Percentiles rank a stretch among this genome's conserved stretches.
Conservation (phyloP, 1,284 basidiomycete genomes). For the Phaffia rhodozyma region DNA sequence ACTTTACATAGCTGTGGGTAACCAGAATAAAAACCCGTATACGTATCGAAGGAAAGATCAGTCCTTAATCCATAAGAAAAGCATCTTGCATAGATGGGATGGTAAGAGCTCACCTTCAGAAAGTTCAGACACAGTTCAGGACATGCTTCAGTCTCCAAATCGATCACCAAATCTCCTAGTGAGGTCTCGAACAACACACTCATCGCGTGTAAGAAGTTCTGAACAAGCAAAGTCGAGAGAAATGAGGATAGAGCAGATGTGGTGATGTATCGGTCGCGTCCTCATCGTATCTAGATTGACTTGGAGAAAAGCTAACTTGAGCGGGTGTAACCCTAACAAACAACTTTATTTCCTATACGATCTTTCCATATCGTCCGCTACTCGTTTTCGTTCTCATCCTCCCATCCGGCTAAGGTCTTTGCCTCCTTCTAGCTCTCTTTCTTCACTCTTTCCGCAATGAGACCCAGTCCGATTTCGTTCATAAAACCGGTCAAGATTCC, state of each 20-base stretch:
- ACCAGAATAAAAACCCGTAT: not conserved
- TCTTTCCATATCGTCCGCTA: no score
- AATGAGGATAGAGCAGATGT: no score
- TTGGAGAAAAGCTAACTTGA: no score
- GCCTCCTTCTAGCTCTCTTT: not conserved
- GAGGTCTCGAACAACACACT: slow-evolving; percentile 94
- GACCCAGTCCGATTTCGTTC: not conserved
- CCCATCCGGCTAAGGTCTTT: no score
- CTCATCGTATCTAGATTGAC: no score
- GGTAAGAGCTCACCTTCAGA: slow-evolving; percentile 47
- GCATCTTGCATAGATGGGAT: not conserved
- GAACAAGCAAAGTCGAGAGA: no score
- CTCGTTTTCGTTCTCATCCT: no score
- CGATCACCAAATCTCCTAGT: slow-evolving; percentile 88
- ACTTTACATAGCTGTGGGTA: slow-evolving; percentile 59
- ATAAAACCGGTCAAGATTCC: not conserved
- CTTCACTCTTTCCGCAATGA: not conserved
- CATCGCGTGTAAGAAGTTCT: slow-evolving; percentile 42
- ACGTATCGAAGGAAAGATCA: not conserved
- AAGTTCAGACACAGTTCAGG: slow-evolving; percentile 89
- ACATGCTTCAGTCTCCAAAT: slow-evolving; percentile 82
- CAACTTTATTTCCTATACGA: no score
- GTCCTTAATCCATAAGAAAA: not conserved
- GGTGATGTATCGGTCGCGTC: no score
- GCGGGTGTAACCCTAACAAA: no score